Base-by-base conservation (phyloP, 129 eudicot species). In the Dittrichia graveolens region DNA sequence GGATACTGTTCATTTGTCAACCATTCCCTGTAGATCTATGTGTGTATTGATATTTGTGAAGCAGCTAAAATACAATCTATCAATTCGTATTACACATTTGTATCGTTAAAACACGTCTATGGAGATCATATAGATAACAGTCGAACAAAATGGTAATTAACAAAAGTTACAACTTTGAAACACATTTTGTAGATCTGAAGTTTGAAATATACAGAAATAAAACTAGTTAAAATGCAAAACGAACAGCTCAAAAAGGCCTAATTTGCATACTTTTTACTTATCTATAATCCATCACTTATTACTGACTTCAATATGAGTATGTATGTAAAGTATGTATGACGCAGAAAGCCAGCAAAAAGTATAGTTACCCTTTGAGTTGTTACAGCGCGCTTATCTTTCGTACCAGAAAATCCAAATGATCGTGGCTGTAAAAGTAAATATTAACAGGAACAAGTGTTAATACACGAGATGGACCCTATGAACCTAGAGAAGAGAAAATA, bases 381-480 rank as follows among this genome's bases (percentile, higher is more conserved):
- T 53, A 95, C 89, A 35, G 99, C 77, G 58, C 99, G 99, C 83
- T 90, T 95, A 79, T 95, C 99, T 84, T 95, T 95, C 14, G 99
- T 95, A 78, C 97, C 99, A 72, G 97, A 84, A 81, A 95, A 95
- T 56, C 99, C 99, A 84, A 95, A 95, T 75, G 99, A 86, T 75
- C 88, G 83, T 43, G 97, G 88, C 99, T 95, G 94, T 75, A 75
- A 79, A 78, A 67, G n/a, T 69, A 48, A 72, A n/a, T 39, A 44
- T 42, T 8, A 76, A 43, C 8, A 46, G 57, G n/a, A 56, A 10
- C 49, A 66, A 66, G 42, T 43, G 35, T 72, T 46, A 40, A 31
- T 55, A 57, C 65, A 41, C 3, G 6, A 68, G 37, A 68, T 68
- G 61, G 61, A 68, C 10, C 37, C 10, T 4, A 8, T n/a, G 38